These are phyloP conservation scores for Fusarium sp. DNA, from an alignment of 2,329 filamentous ascomycete species.

Conservation along the genomic window DNA sequence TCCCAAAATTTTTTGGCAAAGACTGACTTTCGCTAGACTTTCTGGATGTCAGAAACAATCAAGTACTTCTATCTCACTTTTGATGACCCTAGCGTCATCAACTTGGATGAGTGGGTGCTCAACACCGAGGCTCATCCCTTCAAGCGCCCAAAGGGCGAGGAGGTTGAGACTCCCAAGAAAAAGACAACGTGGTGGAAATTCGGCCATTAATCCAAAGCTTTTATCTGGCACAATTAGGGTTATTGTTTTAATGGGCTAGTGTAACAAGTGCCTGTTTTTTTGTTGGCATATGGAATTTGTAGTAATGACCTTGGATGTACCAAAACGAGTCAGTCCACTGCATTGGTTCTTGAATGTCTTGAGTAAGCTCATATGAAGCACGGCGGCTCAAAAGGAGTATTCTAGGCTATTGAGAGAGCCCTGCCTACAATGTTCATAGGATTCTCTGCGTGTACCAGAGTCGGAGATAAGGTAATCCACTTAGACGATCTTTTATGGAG, in stretches of 20 bases:
- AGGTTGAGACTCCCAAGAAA: conserved; percentile 18
- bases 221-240: background rate
- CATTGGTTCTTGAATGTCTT: background rate
- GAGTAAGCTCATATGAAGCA: background rate
- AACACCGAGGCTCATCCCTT: conserved; percentile 70
- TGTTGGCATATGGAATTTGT: conserved; percentile 11
- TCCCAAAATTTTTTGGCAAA: background rate
- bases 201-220: conserved; percentile 14
- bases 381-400: background rate
- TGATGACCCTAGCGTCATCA: conserved; percentile 71
- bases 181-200: conserved; percentile 33
- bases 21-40: conserved; percentile 58
- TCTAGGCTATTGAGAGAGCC: background rate
- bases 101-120: conserved; percentile 77
- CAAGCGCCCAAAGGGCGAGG: conserved; percentile 48
- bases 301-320: conserved; percentile 1
- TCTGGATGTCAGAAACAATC: conserved; percentile 81
- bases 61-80: conserved; percentile 85
- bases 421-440: background rate
- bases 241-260: conserved; percentile 7
- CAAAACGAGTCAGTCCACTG: background rate
- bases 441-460: background rate
- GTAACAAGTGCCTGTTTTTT: background rate
- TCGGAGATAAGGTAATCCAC: background rate
- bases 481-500: background rate